Evolutionary conservation across 441 rosid species (phyloP), one percentile per base, ranked within the genome.

Genomic region (Euphorbia celastroides): DNA sequence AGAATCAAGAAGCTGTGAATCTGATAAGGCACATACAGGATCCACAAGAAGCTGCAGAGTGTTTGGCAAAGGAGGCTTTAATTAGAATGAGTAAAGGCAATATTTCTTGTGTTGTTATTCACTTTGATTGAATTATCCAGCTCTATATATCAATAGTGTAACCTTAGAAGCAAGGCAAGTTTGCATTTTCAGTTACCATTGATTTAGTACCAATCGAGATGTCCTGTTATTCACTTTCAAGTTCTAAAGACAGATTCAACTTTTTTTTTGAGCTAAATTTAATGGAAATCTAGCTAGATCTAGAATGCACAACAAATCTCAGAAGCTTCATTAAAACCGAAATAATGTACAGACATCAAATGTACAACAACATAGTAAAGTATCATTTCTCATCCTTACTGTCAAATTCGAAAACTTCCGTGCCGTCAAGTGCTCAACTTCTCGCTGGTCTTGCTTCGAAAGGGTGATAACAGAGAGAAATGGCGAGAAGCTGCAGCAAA

Each of bases 391-490:
- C 14, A 30, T 60, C 23, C 62, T 31, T 30, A 55, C 63, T 55
- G 25, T 41, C 56, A 75, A 20, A 57, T 52, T 20, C 30, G 60
- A 70, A 16, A 30, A 30, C 30, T 27, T 72, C 60, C 52, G 38
- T 10, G 25, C 27, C 51, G 52, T 81, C 76, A 81, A 30, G 77
- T 54, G 20, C 82, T 70, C 59, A 32, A 55, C 83, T 86, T 88
- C 81, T 86, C 88, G 54, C 71, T 77, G 61, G 59, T 81, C 90
- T 91, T 94, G 84, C 86, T 91, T 76, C 90, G 86, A 81, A 94
- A 94, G 3, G 99, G 93, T 17, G 96, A 88, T 70, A 89, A 66
- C 71, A 91, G 67, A 36, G 96, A 86, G 81, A 94, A 91, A 54
- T 81, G 81, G 72, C 92, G 97, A 65, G 91, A 89, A 75, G 92